A percentile compares a stretch with the other conserved stretches of the same genome.
Conservation (phyloP, 768 basidiomycete genomes). For the Myochromella boudieri region DNA sequence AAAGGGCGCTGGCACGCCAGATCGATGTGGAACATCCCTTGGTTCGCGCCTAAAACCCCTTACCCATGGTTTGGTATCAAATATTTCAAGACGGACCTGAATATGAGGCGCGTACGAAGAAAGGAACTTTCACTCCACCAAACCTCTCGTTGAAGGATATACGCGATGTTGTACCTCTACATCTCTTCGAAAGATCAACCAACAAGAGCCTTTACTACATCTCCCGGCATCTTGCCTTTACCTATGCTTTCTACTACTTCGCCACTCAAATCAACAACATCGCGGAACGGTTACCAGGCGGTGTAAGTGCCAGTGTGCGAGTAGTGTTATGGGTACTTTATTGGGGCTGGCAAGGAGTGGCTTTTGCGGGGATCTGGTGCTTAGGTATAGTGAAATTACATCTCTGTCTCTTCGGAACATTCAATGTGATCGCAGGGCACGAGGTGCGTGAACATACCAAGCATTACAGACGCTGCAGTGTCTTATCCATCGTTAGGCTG, state of each 20-base stretch:
- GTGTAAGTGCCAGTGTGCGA: conserved; percentile 16
- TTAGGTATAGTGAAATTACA: conserved; percentile 30
- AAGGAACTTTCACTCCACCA: conserved; percentile 39
- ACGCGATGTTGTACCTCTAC: conserved; percentile 46
- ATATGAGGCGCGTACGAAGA: conserved; percentile 43
- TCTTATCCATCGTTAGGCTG: conserved; percentile 35
- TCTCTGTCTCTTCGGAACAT: neutral
- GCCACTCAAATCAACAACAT: conserved; percentile 34
- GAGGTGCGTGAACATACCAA: conserved; percentile 29
- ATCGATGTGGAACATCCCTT: too few relatives aligned
- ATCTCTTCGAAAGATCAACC: conserved; percentile 47
- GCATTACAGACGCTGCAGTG: too few relatives aligned
- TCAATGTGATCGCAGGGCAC: conserved; percentile 32
- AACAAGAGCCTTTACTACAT: conserved; percentile 43
- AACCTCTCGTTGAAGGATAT: conserved; percentile 42
- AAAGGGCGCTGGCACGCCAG: too few relatives aligned
- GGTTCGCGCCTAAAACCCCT: too few relatives aligned
- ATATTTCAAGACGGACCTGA: conserved; percentile 48
- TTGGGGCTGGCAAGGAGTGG: conserved; percentile 51
- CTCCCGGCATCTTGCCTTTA: conserved; percentile 38
- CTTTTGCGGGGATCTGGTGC: conserved; percentile 44
- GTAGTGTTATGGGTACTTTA: conserved; percentile 41
- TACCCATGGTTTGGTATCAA: conserved; percentile 39
- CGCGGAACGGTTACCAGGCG: conserved; percentile 1
- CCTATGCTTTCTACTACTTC: conserved; percentile 35